phyloP scores from a whole-genome alignment of 2,329 filamentous ascomycete genomes.

The Epichloe scottii region DNA sequence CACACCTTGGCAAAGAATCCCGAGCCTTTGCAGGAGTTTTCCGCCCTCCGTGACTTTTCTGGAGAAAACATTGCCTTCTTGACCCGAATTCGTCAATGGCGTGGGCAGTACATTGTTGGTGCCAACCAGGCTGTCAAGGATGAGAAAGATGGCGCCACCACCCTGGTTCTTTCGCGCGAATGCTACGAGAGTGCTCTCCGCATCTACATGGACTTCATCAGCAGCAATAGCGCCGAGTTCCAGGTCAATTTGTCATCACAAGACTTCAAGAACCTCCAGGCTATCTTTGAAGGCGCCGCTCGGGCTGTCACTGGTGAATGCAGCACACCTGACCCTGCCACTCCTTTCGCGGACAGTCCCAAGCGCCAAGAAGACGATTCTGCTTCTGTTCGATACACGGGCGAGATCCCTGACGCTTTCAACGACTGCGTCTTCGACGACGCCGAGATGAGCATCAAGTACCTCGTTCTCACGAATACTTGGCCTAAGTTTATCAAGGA shows the following conservation, averaged over 20 bases:
- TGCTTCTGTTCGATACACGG: conserved; percentile 22
- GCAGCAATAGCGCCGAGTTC: conserved; percentile 48
- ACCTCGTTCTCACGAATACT: conserved; percentile 56
- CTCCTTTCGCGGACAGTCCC: conserved; percentile 28
- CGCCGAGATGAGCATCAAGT: conserved; percentile 49
- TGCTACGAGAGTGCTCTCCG: conserved; percentile 44
- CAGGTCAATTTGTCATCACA: conserved; percentile 52
- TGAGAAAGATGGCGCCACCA: conserved; percentile 5
- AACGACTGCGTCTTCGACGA: conserved; percentile 44
- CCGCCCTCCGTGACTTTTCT: conserved; percentile 50
- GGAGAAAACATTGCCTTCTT: conserved; percentile 59
- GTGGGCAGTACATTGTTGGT: conserved; percentile 15
- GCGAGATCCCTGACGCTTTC: conserved; percentile 39
- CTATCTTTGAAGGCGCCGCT: conserved; percentile 43
- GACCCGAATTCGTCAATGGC: conserved; percentile 36
- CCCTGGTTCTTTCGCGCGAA: conserved; percentile 28
- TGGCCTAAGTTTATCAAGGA: conserved; percentile 49
- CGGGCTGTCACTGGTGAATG: conserved; percentile 29
- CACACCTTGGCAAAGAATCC: conserved; percentile 43
- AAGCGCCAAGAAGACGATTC: conserved; percentile 11
- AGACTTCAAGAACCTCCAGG: conserved; percentile 40
- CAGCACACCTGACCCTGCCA: conserved; percentile 26
- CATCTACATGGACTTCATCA: conserved; percentile 51
- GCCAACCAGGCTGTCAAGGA: conserved; percentile 10
- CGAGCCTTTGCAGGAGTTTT: conserved; percentile 45